phyloP scores from a whole-genome alignment of 331 rosid species.

The Stylosanthes scabra region DNA sequence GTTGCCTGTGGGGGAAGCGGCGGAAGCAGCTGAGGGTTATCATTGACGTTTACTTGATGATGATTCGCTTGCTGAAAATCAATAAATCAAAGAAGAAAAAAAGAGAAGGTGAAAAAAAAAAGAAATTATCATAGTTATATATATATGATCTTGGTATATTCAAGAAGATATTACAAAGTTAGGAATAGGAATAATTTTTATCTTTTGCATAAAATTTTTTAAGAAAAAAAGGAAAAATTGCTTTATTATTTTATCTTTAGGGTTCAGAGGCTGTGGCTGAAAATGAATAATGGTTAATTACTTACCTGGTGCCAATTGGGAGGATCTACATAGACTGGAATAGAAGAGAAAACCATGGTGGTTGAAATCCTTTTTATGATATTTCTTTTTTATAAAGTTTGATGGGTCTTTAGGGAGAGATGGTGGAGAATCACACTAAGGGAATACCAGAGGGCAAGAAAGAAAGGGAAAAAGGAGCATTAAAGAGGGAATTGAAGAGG shows the following conservation, averaged over 20 bases:
- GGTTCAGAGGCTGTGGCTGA: constrained; percentile 53
- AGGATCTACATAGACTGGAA: constrained; percentile 98
- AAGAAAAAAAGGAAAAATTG: too few species aligned
- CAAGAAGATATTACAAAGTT: constrained; percentile 58
- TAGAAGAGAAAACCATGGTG: constrained; percentile 96
- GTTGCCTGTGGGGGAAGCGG: constrained; percentile 44
- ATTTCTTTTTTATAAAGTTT: constrained; percentile 82
- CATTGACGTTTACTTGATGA: constrained; percentile 46
- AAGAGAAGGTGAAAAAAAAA: background rate
- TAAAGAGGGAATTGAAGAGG: constrained; percentile 45
- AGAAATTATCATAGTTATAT: constrained; percentile 1
- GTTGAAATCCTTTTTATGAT: constrained; percentile 45
- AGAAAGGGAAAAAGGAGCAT: constrained; percentile 60
- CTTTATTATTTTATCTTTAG: constrained; percentile 35
- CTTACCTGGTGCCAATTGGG: constrained; percentile 97
- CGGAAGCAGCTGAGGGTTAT: constrained; percentile 59
- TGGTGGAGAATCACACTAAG: constrained; percentile 96
- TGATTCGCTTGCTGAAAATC: constrained; percentile 66
- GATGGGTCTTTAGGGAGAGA: constrained; percentile 81
- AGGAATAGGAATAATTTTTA: constrained; percentile 79
- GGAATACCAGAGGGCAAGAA: constrained; percentile 83
- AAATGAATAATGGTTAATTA: constrained; percentile 17
- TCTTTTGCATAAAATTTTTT: constrained; percentile 46
- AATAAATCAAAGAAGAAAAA: constrained; percentile 17
- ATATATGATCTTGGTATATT: constrained; percentile 60